Percentiles rank a stretch among this genome's conserved stretches.
Evolutionary conservation across 805 yeast genomes (phyloP).

Genomic region (Monosporozyma yasuniensis): DNA sequence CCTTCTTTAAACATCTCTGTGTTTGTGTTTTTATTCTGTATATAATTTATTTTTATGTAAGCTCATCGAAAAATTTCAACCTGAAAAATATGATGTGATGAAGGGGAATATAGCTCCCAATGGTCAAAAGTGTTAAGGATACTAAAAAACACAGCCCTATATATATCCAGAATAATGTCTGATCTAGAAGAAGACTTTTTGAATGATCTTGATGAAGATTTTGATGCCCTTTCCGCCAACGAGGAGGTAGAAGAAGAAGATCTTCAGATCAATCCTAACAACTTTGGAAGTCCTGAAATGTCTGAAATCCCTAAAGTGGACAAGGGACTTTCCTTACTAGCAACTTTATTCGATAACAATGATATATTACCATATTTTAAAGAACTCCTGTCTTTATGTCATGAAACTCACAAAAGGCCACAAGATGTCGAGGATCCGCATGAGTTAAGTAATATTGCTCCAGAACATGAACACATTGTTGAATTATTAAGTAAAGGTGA

Average conservation of each 20-base stretch:
- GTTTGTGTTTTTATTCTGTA: background rate
- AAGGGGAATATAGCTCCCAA: background rate
- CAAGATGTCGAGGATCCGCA: background rate
- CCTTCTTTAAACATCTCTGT: background rate
- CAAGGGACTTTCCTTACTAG: background rate
- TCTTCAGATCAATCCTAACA: background rate
- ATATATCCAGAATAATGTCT: slow-evolving; percentile 1
- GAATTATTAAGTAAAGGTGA: background rate
- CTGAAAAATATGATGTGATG: background rate
- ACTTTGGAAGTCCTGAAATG: background rate
- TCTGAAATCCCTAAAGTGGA: background rate
- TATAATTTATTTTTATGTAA: background rate
- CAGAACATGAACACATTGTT: background rate
- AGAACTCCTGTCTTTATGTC: background rate
- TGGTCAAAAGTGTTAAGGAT: no score
- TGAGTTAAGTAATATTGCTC: background rate
- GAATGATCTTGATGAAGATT: slow-evolving; percentile 30
- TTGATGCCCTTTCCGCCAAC: slow-evolving; percentile 12
- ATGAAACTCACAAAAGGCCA: background rate
- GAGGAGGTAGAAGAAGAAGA: slow-evolving; percentile 11
- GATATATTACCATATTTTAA: background rate
- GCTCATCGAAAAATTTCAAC: slow-evolving; percentile 1
- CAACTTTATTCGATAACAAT: background rate
- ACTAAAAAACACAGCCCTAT: background rate
- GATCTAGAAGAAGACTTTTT: slow-evolving; percentile 15